phyloP scores from a whole-genome alignment of 139 green algal species.

The Coelastrella sp. region DNA sequence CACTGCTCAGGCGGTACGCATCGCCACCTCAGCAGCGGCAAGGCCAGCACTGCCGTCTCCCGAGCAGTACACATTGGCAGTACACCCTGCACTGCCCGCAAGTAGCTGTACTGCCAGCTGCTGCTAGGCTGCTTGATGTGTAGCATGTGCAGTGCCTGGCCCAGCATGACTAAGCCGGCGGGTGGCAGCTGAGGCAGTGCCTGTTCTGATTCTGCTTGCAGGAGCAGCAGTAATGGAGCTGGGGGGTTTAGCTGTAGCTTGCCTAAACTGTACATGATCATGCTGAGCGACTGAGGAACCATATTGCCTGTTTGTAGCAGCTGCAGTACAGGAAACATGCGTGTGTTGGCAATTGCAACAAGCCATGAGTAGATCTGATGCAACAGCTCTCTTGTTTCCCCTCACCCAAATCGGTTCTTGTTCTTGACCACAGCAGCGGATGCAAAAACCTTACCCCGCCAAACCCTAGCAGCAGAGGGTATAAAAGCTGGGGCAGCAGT shows the following conservation, averaged over 20 bases:
- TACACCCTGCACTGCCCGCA: neutral
- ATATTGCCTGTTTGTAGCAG: neutral
- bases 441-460: no score
- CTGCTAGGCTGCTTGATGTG: neutral
- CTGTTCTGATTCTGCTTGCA: neutral
- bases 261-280: conserved; percentile 19
- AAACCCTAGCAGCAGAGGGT: no score
- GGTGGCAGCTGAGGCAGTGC: conserved; percentile 5
- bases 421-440: no score
- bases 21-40: conserved; percentile 12
- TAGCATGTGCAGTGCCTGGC: neutral
- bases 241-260: neutral
- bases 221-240: neutral
- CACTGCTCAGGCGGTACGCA: neutral
- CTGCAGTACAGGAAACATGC: neutral
- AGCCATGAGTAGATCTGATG: no score
- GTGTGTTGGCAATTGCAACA: no score
- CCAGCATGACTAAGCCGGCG: conserved; percentile 18
- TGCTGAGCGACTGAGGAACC: conserved; percentile 6
- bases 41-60: conserved; percentile 1
- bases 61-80: neutral
- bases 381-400: no score
- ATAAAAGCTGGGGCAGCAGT: no score
- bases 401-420: no score
- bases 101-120: neutral